These are phyloP conservation scores for Lactarius sp. DNA, from an alignment of 768 basidiomycete genomes.

Conservation along the genomic window DNA sequence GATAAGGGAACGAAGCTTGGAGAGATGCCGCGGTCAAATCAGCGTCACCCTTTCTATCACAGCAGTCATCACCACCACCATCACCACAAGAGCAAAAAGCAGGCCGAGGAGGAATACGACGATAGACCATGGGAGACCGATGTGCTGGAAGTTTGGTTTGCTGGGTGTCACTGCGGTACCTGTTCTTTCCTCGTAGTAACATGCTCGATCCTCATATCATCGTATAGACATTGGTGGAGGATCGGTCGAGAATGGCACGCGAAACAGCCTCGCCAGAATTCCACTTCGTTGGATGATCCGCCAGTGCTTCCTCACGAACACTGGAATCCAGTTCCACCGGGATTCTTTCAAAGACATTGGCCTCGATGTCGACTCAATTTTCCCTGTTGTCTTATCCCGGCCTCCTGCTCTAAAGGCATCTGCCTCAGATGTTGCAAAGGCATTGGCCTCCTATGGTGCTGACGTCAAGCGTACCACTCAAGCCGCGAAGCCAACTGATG, in stretches of 20 bases:
- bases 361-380: slow-evolving; percentile 30
- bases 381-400: slow-evolving; percentile 28
- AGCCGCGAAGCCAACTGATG: slow-evolving; percentile 10
- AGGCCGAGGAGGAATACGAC: slow-evolving; percentile 42
- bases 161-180: slow-evolving; percentile 68
- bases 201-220: neutral
- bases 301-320: slow-evolving; percentile 45
- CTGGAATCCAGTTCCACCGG: slow-evolving; percentile 39
- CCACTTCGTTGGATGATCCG: slow-evolving; percentile 57
- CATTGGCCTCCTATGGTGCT: too few species aligned
- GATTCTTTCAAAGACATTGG: slow-evolving; percentile 32
- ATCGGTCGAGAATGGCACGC: slow-evolving; percentile 50
- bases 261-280: slow-evolving; percentile 62
- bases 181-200: slow-evolving; percentile 2
- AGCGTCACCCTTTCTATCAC: slow-evolving; percentile 25
- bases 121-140: slow-evolving; percentile 41
- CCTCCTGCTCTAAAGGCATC: slow-evolving; percentile 14
- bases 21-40: slow-evolving; percentile 41
- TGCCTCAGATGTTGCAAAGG: neutral
- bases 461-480: neutral
- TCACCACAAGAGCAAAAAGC: slow-evolving; percentile 27
- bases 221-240: slow-evolving; percentile 69
- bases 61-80: neutral
- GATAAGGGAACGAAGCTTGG: slow-evolving; percentile 44
- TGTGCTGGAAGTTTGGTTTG: slow-evolving; percentile 77